Percentiles rank a stretch among this genome's conserved stretches.
phyloP scores from a whole-genome alignment of 1,284 basidiomycete species.

The Ustilago trichophora region DNA sequence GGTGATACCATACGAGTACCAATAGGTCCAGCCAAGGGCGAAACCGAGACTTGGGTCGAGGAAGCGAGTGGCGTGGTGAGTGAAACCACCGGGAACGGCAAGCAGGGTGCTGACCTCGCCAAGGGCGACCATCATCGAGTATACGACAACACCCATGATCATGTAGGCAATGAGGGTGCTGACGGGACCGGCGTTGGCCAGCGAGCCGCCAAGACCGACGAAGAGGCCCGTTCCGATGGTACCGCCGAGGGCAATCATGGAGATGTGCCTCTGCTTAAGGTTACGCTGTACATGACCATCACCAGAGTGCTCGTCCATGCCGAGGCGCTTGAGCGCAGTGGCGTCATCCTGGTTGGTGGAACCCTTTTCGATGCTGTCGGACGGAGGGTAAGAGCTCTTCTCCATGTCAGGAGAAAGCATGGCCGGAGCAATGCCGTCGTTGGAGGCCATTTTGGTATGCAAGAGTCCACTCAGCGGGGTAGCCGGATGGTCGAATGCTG shows the following conservation, averaged over 20 bases:
- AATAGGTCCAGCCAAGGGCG: constrained; percentile 75
- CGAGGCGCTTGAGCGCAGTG: constrained; percentile 23
- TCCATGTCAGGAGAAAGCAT: constrained; percentile 26
- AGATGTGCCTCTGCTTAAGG: constrained; percentile 54
- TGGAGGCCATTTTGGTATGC: constrained; percentile 16
- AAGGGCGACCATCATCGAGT: constrained; percentile 67
- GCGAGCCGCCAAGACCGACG: constrained; percentile 76
- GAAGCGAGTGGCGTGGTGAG: constrained; percentile 80
- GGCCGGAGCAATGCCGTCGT: constrained; percentile 2
- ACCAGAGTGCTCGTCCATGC: constrained; percentile 27
- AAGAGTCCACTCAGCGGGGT: neutral
- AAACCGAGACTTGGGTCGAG: constrained; percentile 78
- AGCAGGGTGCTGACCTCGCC: constrained; percentile 71
- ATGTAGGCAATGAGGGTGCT: constrained; percentile 67
- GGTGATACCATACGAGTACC: constrained; percentile 68
- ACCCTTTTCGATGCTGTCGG: constrained; percentile 21
- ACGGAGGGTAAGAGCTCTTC: constrained; percentile 22
- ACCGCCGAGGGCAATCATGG: constrained; percentile 60
- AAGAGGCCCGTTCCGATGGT: constrained; percentile 70
- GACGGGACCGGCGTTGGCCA: constrained; percentile 68
- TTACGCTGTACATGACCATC: constrained; percentile 39
- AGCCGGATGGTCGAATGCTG: neutral
- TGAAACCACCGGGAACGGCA: constrained; percentile 75
- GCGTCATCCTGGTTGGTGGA: constrained; percentile 7
- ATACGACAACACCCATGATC: constrained; percentile 61